Base-by-base conservation (phyloP, 306 rosid species). In the Sphenostylis stenocarpa region DNA sequence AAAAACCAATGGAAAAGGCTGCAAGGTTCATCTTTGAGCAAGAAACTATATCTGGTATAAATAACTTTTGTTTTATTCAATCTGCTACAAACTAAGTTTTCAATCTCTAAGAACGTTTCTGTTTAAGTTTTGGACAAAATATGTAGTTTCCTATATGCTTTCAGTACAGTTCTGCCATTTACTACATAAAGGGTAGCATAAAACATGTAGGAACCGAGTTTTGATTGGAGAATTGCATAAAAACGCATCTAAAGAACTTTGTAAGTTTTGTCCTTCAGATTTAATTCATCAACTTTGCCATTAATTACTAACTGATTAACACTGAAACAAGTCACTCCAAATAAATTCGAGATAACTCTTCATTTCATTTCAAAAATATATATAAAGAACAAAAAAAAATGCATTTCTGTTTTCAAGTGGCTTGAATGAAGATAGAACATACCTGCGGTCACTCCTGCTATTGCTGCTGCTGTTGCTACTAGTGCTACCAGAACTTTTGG, bases 401-500 rank as follows among this genome's bases (percentile, higher is more conserved):
- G 0, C 1, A 13, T 29, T 7, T 61, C 0, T 43, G 34, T 29
- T 34, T 13, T 53, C 9, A 14, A 48, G 1, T 14, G 26, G 36
- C 41, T 45, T 43, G 44, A 79, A 76, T 51, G 67, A 15, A 70
- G 6, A 2, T 7, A 8, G 31, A 39, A 61, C 14, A 71, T 75
- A 91, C 97, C 98, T 92, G 86, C 86, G 80, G 36, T 38, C 84
- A 76, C 83, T 75, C 53, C 85, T 67, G 80, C 84, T 73, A 65
- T 41, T 41, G 47, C 85, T 58, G 49, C 76, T 78, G 17, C 52
- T 81, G 2, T 60, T 84, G 29, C 75, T 92, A 24, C 84, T 90
- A 2, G 91, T 81, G 26, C 96, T 84, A 24, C 82, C 72, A 15
- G 87, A 86, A 79, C 97, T 94, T 75, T 87, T 86, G 41, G 20